phyloP scores from a whole-genome alignment of 306 rosid genomes.

The Mucuna pruriens region DNA sequence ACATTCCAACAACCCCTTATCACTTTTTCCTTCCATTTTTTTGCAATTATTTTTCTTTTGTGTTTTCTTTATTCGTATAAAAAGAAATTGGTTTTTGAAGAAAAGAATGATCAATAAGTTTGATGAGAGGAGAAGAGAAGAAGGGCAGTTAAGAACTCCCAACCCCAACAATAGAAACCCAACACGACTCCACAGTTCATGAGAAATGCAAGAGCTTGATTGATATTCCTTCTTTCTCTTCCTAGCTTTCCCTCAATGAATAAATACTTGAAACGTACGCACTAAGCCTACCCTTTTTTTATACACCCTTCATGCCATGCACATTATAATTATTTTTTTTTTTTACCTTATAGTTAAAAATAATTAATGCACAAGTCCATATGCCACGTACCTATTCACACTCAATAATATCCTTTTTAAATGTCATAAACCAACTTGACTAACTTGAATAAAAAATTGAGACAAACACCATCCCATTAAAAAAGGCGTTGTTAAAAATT shows the following conservation, averaged over 20 bases:
- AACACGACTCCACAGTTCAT: conserved; percentile 99
- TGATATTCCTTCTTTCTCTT: conserved; percentile 1
- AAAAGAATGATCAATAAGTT: conserved; percentile 2
- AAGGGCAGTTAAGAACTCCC: conserved; percentile 99
- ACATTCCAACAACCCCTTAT: conserved; percentile 63
- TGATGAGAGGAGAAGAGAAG: conserved; percentile 76
- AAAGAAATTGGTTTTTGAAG: neutral
- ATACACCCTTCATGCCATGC: conserved; percentile 40
- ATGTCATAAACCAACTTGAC: conserved; percentile 36
- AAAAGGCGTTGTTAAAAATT: conserved; percentile 17
- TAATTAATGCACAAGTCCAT: neutral
- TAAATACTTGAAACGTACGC: conserved; percentile 63
- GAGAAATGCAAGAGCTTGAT: conserved; percentile 67
- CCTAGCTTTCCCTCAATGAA: conserved; percentile 22
- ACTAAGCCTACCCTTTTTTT: conserved; percentile 46
- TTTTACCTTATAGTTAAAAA: neutral
- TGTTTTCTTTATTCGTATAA: neutral
- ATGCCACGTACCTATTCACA: neutral
- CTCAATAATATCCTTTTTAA: conserved; percentile 9
- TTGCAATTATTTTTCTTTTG: neutral
- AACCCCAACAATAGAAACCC: conserved; percentile 99
- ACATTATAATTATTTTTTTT: too few relatives aligned
- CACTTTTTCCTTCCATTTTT: conserved; percentile 43
- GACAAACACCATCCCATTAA: neutral
- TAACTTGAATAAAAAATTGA: conserved; percentile 9